phyloP scores from a whole-genome alignment of 140 eudicot genomes.

The Bidens hawaiensis region DNA sequence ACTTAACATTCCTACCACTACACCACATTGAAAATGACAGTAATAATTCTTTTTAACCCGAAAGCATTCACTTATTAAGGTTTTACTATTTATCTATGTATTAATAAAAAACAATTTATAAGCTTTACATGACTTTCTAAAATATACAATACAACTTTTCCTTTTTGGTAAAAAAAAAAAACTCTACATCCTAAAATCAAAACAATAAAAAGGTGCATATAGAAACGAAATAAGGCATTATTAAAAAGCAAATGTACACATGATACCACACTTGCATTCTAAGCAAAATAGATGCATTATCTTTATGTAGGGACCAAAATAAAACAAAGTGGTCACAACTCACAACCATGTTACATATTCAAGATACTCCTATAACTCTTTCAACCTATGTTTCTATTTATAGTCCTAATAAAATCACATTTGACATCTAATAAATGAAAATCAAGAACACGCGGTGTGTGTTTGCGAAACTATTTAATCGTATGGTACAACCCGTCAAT shows the following conservation, averaged over 20 bases:
- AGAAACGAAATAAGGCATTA: background rate
- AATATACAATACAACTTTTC: background rate
- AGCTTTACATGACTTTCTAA: background rate
- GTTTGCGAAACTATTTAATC: background rate
- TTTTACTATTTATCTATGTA: background rate
- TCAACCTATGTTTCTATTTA: background rate
- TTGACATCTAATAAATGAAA: background rate
- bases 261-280: conserved; percentile 4
- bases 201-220: background rate
- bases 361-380: background rate
- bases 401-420: background rate
- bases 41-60: too few species aligned
- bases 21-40: too few species aligned
- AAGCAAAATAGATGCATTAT: conserved; percentile 1
- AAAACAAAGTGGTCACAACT: background rate
- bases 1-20: too few species aligned
- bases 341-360: conserved; percentile 1
- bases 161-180: background rate
- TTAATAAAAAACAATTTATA: background rate
- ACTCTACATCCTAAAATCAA: too few species aligned
- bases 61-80: background rate
- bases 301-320: background rate
- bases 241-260: background rate
- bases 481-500: conserved; percentile 5
- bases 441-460: background rate